Evolutionary conservation across 495 filamentous ascomycete species (phyloP).

Genomic region (Ascobolus immersus): DNA sequence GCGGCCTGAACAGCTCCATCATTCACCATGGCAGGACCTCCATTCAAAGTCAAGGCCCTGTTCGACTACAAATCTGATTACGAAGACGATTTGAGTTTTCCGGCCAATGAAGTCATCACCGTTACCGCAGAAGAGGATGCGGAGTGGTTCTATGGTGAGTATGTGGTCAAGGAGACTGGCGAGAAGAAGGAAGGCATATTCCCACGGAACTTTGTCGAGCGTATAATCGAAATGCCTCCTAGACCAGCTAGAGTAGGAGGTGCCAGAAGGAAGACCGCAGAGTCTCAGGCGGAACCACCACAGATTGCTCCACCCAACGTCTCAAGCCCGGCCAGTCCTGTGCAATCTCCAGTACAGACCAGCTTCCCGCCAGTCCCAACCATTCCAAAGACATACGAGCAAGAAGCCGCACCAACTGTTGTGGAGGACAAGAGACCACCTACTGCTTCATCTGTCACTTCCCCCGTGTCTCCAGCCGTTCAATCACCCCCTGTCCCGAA

Average conservation of each 20-base stretch:
- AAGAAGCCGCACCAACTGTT: too few relatives aligned
- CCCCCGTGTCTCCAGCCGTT: constrained; percentile 19
- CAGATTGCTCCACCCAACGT: too few relatives aligned
- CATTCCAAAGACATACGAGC: constrained; percentile 4
- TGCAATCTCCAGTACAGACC: constrained; percentile 8
- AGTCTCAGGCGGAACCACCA: constrained; percentile 9
- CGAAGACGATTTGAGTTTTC: constrained; percentile 81
- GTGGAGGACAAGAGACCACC: too few relatives aligned
- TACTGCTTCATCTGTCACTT: constrained; percentile 12
- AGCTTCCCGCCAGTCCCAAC: constrained; percentile 16
- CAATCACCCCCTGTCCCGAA: constrained; percentile 24
- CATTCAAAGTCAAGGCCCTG: constrained; percentile 84
- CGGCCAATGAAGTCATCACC: constrained; percentile 65
- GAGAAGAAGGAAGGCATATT: constrained; percentile 68
- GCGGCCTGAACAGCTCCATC: constrained; percentile 27
- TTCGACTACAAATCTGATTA: constrained; percentile 80
- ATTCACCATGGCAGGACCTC: constrained; percentile 38
- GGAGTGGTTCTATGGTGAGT: constrained; percentile 90
- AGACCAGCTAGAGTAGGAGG: constrained; percentile 46
- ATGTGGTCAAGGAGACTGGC: constrained; percentile 41
- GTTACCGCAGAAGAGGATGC: constrained; percentile 77
- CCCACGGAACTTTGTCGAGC: constrained; percentile 89
- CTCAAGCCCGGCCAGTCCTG: constrained; percentile 18
- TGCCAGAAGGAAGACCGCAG: constrained; percentile 40
- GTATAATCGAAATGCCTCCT: constrained; percentile 70